Percentiles rank a stretch among this genome's conserved stretches.
Conservation (phyloP, 768 basidiomycete species). For the Mycena capillaripes region DNA sequence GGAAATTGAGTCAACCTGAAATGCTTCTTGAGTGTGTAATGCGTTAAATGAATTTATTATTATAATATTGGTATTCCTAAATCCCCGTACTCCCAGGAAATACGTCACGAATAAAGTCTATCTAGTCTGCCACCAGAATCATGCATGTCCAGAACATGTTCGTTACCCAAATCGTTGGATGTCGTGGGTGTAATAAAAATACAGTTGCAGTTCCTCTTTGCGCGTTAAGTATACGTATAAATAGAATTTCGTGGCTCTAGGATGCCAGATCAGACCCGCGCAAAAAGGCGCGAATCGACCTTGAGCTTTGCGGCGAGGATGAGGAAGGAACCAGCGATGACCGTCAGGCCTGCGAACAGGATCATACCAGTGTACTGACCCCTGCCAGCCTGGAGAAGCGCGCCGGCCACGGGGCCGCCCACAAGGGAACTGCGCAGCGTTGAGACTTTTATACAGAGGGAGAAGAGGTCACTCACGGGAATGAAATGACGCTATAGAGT, state of each 20-base stretch:
- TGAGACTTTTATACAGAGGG: not conserved
- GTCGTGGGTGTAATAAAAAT: conserved; percentile 29
- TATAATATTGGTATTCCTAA: no score
- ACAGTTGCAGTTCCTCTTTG: conserved; percentile 18
- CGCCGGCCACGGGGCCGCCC: conserved; percentile 76
- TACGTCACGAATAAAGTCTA: conserved; percentile 2
- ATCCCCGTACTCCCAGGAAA: not conserved
- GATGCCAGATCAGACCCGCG: conserved; percentile 49
- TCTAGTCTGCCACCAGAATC: not conserved
- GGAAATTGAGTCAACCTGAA: no score
- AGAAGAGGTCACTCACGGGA: conserved; percentile 68
- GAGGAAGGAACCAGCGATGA: conserved; percentile 71
- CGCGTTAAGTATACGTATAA: not conserved
- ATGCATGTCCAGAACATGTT: no score
- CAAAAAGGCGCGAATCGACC: conserved; percentile 58
- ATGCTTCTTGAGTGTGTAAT: no score
- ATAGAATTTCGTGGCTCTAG: not conserved
- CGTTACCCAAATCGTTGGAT: conserved; percentile 20
- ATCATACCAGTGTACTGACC: conserved; percentile 68
- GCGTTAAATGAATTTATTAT: no score
- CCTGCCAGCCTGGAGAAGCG: conserved; percentile 60
- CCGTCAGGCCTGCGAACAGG: conserved; percentile 70
- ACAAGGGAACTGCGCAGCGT: conserved; percentile 63
- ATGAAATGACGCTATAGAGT: conserved; percentile 74
- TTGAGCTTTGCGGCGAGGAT: conserved; percentile 65